phyloP scores from a whole-genome alignment of 768 basidiomycete species.

The Sporobolomyces roseus region DNA sequence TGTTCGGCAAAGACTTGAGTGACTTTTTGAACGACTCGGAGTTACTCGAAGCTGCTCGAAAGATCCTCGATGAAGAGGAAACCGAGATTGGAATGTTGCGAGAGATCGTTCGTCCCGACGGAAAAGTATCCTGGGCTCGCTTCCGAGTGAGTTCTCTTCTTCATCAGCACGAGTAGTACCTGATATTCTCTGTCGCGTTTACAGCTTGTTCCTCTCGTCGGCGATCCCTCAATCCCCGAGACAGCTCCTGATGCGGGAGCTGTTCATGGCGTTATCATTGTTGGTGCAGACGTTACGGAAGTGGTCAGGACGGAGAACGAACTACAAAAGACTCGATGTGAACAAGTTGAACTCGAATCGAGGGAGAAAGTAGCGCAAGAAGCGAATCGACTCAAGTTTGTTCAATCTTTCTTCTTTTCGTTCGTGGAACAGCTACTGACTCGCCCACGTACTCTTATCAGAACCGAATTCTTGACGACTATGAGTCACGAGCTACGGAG shows the following conservation, averaged over 20 bases:
- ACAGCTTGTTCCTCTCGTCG: constrained; percentile 27
- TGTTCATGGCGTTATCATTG: constrained; percentile 33
- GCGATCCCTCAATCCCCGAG: constrained; percentile 20
- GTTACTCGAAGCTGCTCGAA: constrained; percentile 1
- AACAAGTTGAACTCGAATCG: constrained; percentile 26
- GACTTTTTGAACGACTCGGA: not conserved
- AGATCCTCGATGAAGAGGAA: constrained; percentile 21
- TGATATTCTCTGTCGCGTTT: not conserved
- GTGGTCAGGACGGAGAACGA: constrained; percentile 18
- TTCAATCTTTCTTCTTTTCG: not conserved
- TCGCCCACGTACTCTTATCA: not conserved
- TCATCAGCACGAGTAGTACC: not conserved
- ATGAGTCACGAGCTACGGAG: constrained; percentile 42
- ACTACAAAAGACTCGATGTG: constrained; percentile 7
- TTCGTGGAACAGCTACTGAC: not conserved
- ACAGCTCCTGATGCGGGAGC: constrained; percentile 13
- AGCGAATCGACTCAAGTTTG: constrained; percentile 33
- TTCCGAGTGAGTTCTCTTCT: constrained; percentile 13
- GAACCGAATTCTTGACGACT: constrained; percentile 39
- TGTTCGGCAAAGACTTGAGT: not conserved
- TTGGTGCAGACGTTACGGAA: constrained; percentile 33
- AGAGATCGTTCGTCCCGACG: not conserved
- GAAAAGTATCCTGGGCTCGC: not conserved
- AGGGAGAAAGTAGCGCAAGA: too few relatives aligned
- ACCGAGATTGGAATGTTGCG: not conserved